Conservation (phyloP, 352 stramenopile species). For the Globisporangium megalacanthum region DNA sequence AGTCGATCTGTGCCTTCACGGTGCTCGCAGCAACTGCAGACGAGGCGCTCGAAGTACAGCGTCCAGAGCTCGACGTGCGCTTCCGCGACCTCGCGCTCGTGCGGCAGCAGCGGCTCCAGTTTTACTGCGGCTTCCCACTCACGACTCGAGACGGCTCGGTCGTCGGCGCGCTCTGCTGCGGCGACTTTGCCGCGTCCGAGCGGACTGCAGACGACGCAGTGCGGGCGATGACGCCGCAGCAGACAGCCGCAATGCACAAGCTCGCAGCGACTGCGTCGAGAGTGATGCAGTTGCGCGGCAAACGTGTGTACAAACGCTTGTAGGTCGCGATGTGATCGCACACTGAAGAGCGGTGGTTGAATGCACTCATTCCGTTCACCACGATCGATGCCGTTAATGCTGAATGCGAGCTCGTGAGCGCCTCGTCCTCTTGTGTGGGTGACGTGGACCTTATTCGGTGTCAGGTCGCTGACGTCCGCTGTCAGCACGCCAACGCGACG, state of each 20-base stretch:
- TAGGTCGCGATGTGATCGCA: background rate
- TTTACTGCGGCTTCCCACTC: conserved; percentile 21
- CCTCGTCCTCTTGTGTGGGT: too few relatives aligned
- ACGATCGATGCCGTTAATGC: background rate
- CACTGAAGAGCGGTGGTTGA: too few relatives aligned
- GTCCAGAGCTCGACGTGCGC: conserved; percentile 9
- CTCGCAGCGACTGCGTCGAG: conserved; percentile 14
- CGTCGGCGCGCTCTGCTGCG: conserved; percentile 18
- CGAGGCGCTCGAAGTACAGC: conserved; percentile 7
- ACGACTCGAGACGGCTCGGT: conserved; percentile 4
- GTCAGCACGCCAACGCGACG: too few relatives aligned
- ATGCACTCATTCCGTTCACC: too few relatives aligned
- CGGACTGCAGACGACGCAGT: background rate
- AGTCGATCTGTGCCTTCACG: conserved; percentile 16
- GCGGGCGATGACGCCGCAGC: conserved; percentile 1
- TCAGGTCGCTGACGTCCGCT: too few relatives aligned
- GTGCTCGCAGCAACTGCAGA: conserved; percentile 5
- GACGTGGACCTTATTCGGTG: too few relatives aligned
- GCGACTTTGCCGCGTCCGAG: conserved; percentile 2
- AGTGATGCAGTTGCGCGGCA: conserved; percentile 15
- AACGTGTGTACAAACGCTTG: conserved; percentile 10
- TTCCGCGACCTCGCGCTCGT: conserved; percentile 13
- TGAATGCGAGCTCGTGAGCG: background rate
- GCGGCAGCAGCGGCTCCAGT: conserved; percentile 8
- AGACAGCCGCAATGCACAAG: conserved; percentile 11